Evolutionary conservation across 2,329 filamentous ascomycete genomes (phyloP).

Genomic region (Fusarium xylarioides): DNA sequence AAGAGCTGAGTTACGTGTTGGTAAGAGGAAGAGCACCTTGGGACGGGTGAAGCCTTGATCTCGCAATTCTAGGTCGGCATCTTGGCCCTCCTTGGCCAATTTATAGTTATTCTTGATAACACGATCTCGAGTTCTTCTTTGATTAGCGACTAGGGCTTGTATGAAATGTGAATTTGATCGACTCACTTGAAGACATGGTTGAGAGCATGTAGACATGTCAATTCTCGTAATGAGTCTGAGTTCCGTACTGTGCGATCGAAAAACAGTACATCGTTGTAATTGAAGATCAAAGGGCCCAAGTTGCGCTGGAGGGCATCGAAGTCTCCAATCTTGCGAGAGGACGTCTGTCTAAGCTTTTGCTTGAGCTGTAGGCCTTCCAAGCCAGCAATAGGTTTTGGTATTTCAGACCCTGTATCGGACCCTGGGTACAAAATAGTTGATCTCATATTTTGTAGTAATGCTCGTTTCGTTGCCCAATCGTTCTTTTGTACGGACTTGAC

Average conservation of each 20-base stretch:
- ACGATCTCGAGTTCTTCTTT: constrained; percentile 77
- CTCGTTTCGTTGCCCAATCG: constrained; percentile 62
- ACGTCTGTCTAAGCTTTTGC: constrained; percentile 68
- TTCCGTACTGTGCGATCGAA: constrained; percentile 76
- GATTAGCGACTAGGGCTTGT: constrained; percentile 22
- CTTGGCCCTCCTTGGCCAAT: constrained; percentile 71
- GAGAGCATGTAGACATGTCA: constrained; percentile 83
- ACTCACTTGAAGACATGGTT: constrained; percentile 89
- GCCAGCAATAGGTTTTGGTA: constrained; percentile 47
- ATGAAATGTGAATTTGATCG: not conserved
- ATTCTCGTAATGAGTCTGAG: constrained; percentile 71
- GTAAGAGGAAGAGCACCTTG: constrained; percentile 89
- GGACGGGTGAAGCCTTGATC: constrained; percentile 97
- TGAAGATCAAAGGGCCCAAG: constrained; percentile 78
- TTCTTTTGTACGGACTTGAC: constrained; percentile 60
- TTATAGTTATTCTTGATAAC: constrained; percentile 93
- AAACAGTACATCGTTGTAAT: constrained; percentile 83
- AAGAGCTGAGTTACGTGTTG: constrained; percentile 87
- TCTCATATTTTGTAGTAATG: constrained; percentile 57
- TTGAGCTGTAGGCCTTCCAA: constrained; percentile 71
- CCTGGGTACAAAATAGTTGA: constrained; percentile 59
- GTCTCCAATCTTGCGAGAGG: constrained; percentile 61
- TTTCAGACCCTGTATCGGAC: constrained; percentile 46
- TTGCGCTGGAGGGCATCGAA: constrained; percentile 71
- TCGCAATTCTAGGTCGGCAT: constrained; percentile 75